phyloP scores from a whole-genome alignment of 768 basidiomycete genomes.

The Hirschioporus abietinus region DNA sequence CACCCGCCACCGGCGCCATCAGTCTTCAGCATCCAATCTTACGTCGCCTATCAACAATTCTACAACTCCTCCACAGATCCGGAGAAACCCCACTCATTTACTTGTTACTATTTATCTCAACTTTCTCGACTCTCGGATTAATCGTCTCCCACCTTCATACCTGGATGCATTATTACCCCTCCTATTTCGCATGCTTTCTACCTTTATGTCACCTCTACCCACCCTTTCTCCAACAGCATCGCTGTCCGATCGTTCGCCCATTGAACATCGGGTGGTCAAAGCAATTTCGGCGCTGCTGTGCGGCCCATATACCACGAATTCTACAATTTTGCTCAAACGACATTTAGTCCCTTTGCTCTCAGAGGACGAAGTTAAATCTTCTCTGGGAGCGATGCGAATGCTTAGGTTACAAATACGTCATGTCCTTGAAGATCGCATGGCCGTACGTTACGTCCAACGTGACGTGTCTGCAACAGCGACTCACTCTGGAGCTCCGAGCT shows the following conservation, averaged over 20 bases:
- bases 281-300: constrained; percentile 51
- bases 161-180: constrained; percentile 58
- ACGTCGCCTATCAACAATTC: constrained; percentile 30
- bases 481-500: constrained; percentile 52
- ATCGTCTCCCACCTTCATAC: constrained; percentile 49
- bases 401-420: constrained; percentile 60
- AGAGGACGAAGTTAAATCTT: constrained; percentile 29
- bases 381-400: constrained; percentile 57
- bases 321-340: constrained; percentile 56
- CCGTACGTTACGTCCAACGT: constrained; percentile 58
- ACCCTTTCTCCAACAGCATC: constrained; percentile 48
- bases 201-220: constrained; percentile 61
- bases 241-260: constrained; percentile 20
- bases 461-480: constrained; percentile 49
- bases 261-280: constrained; percentile 55
- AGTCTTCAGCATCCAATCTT: constrained; percentile 53
- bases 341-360: constrained; percentile 46
- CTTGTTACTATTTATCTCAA: constrained; percentile 58
- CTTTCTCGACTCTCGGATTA: constrained; percentile 57
- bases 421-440: constrained; percentile 55
- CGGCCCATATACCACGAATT: constrained; percentile 61
- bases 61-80: constrained; percentile 22
- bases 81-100: constrained; percentile 49
- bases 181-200: constrained; percentile 66
- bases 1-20: constrained; percentile 48